phyloP scores from a whole-genome alignment of 2,329 filamentous ascomycete species.

The Aspergillus quadrilineatus region DNA sequence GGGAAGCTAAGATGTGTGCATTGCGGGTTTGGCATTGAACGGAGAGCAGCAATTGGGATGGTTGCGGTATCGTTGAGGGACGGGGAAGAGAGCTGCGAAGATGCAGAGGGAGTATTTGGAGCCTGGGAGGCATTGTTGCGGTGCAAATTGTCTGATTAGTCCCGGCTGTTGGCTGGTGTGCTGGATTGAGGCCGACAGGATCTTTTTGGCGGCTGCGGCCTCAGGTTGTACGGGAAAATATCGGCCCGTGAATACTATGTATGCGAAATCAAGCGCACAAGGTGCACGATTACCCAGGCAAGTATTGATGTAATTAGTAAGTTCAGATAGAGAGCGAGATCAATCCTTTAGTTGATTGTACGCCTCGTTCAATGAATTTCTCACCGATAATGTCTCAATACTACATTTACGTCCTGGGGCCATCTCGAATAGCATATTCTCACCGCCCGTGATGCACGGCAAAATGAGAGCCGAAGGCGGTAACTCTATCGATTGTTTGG shows the following conservation, averaged over 20 bases:
- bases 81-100: constrained; percentile 27
- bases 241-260: constrained; percentile 2
- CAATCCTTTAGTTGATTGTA: too few relatives aligned
- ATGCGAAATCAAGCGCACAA: not conserved
- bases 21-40: constrained; percentile 50
- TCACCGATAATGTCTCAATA: too few relatives aligned
- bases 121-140: constrained; percentile 32
- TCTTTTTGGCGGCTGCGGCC: constrained; percentile 10
- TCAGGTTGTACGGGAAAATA: constrained; percentile 5
- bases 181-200: constrained; percentile 6
- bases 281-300: too few relatives aligned
- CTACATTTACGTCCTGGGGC: too few relatives aligned
- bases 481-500: not conserved
- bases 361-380: too few relatives aligned
- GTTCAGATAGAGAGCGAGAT: too few relatives aligned
- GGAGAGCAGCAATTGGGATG: constrained; percentile 27
- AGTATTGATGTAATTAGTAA: too few relatives aligned
- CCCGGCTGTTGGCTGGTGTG: constrained; percentile 2
- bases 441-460: not conserved
- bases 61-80: constrained; percentile 19
- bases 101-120: constrained; percentile 31
- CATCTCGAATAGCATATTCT: too few relatives aligned
- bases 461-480: not conserved
- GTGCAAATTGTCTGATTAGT: not conserved
- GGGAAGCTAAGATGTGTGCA: constrained; percentile 77